Base-by-base conservation (phyloP, 495 filamentous ascomycete species). In the Cudoniella acicularis region DNA sequence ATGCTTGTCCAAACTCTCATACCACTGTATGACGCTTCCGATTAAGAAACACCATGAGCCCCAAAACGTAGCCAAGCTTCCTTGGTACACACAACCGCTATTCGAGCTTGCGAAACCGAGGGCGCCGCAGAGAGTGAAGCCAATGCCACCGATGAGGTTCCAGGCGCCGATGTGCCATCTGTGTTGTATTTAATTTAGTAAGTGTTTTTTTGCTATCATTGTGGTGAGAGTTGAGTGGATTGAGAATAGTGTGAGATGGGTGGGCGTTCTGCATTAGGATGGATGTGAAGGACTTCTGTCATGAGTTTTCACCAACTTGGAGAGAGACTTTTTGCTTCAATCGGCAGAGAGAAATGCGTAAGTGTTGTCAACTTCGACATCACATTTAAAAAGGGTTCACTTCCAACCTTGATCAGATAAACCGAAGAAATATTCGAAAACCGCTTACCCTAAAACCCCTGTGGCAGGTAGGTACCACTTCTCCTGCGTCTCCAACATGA, bases 41-140 rank as follows among this genome's bases (percentile, higher is more conserved):
- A 87, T 80, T 67, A 89, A 72, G 60, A 89, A 90, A 23, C 84
- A 84, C 83, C 83, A 88, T 3, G 77, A 81, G 0, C 86, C 87
- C 77, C 86, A 84, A 61, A 89, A 88, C 0, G 86, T 88, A 30
- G 81, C 76, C 52, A 85, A 66, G 9, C 68, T 72, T 8, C 79
- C 69, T 59, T 87, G 79, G 61, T 87, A 88, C 47, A 78, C 72
- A 13, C 79, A 73, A 46, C 80, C 77, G n/a, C 75, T 75, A 9
- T 72, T 67, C 16, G 63, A 60, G 43, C 62, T 62, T n/a, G 69
- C 77, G 41, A 79, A 83, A 3, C 87, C 87, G 54, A 88, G 72
- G 11, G 80, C 83, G 23, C 87, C 85, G 66, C 82, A 86, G 0
- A 88, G 70, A 26, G 84, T 89, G 62, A 90, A 91, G 0, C 87